These are phyloP conservation scores for Rugosomyces carneus DNA, from an alignment of 1,284 basidiomycete species.

Conservation along the genomic window DNA sequence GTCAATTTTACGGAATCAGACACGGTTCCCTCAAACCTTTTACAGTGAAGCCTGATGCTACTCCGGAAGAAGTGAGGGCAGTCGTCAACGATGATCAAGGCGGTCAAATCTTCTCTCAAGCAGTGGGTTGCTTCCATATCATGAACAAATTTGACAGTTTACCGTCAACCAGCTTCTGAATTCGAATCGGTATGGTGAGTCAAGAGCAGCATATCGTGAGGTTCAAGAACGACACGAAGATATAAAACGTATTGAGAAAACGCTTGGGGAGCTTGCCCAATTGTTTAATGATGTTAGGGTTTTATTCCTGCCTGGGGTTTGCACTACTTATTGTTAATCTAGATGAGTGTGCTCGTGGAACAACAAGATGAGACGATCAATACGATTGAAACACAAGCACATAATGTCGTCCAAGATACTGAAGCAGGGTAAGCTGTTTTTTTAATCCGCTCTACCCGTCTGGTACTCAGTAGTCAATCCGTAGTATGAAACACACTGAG, in stretches of 20 bases:
- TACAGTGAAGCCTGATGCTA: slow-evolving; percentile 89
- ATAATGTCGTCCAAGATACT: slow-evolving; percentile 70
- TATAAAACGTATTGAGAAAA: slow-evolving; percentile 91
- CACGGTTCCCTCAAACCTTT: not conserved
- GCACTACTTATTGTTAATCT: slow-evolving; percentile 9
- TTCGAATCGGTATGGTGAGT: slow-evolving; percentile 88
- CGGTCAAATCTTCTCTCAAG: slow-evolving; percentile 92
- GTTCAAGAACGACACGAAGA: slow-evolving; percentile 96
- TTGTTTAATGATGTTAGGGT: slow-evolving; percentile 86
- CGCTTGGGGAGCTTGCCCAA: slow-evolving; percentile 89
- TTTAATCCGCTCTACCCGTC: not conserved
- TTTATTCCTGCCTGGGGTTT: not conserved
- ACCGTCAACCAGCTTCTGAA: slow-evolving; percentile 62
- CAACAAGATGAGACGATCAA: slow-evolving; percentile 88
- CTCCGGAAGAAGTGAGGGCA: slow-evolving; percentile 84
- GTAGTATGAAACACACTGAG: slow-evolving; percentile 73
- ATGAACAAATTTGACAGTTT: not conserved
- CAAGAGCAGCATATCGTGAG: slow-evolving; percentile 88
- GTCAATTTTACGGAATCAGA: slow-evolving; percentile 17
- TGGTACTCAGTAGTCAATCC: slow-evolving; percentile 11
- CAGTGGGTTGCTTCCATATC: slow-evolving; percentile 45
- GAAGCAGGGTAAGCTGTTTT: slow-evolving; percentile 65
- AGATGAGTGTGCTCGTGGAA: slow-evolving; percentile 89
- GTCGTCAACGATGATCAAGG: slow-evolving; percentile 83
- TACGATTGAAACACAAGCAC: slow-evolving; percentile 73